Conservation (phyloP, 1,139 yeast genomes). For the Torulaspora globosa region DNA sequence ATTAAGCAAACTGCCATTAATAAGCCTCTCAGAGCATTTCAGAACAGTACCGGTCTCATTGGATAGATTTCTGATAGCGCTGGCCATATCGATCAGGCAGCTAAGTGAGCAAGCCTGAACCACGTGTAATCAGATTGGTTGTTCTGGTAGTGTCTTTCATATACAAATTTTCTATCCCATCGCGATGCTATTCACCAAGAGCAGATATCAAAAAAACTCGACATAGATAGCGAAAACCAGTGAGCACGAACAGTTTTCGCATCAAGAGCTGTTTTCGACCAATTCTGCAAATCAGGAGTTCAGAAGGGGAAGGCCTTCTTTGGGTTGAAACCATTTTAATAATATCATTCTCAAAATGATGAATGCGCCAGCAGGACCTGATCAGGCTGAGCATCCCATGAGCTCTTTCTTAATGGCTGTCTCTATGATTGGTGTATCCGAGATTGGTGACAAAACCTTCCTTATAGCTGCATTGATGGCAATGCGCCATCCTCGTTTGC, state of each 20-base stretch:
- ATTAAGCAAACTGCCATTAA: conserved; percentile 30
- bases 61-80: conserved; percentile 26
- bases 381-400: conserved; percentile 14
- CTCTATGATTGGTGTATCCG: conserved; percentile 88
- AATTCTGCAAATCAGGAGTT: neutral
- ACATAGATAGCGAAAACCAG: neutral
- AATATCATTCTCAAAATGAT: conserved; percentile 3
- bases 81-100: conserved; percentile 22
- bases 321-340: neutral
- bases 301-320: neutral
- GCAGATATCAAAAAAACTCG: neutral
- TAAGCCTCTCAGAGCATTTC: conserved; percentile 31
- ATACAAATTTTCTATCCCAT: conserved; percentile 1
- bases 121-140: conserved; percentile 9
- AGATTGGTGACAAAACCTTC: conserved; percentile 95
- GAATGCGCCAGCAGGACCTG: conserved; percentile 3
- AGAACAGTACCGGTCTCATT: conserved; percentile 27
- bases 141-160: neutral
- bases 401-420: conserved; percentile 61
- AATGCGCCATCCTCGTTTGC: conserved; percentile 78
- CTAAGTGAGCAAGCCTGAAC: conserved; percentile 7
- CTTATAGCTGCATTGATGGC: conserved; percentile 97
- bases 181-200: conserved; percentile 1
- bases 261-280: neutral
- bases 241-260: neutral